These are phyloP conservation scores for Corymbia maculata DNA, from an alignment of 345 rosid species.

Conservation along the genomic window DNA sequence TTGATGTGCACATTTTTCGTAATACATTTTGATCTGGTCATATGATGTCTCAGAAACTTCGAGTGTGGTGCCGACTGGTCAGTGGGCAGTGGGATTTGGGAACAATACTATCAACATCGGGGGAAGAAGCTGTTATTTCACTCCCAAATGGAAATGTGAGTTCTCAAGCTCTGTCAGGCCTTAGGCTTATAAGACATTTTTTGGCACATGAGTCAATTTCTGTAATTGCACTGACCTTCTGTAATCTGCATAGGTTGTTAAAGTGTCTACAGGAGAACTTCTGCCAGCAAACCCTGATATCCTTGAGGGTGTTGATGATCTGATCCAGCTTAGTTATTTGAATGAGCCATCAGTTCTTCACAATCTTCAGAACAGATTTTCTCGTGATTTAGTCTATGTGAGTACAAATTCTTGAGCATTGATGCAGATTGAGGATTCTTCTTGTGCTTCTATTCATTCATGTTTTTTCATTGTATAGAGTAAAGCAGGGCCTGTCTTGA, in stretches of 20 bases:
- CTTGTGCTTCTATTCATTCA: slow-evolving; percentile 1
- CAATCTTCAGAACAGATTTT: slow-evolving; percentile 74
- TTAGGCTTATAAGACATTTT: background rate
- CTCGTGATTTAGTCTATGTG: slow-evolving; percentile 78
- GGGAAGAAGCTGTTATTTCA: slow-evolving; percentile 51
- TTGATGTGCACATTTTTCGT: background rate
- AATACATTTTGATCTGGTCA: background rate
- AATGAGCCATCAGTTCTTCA: slow-evolving; percentile 92
- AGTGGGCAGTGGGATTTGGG: slow-evolving; percentile 74
- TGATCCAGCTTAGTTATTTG: slow-evolving; percentile 85
- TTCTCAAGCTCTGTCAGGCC: background rate
- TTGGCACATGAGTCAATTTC: background rate
- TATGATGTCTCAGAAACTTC: slow-evolving; percentile 48
- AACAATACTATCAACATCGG: slow-evolving; percentile 60
- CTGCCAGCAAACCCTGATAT: slow-evolving; percentile 94
- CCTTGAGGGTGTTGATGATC: slow-evolving; percentile 81
- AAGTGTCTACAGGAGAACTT: slow-evolving; percentile 63
- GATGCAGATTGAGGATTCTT: background rate
- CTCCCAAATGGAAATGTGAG: slow-evolving; percentile 66
- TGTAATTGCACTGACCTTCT: background rate
- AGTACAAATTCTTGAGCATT: slow-evolving; percentile 18
- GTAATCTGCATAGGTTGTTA: slow-evolving; percentile 46
- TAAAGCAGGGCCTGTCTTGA: slow-evolving; percentile 89
- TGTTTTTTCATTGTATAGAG: slow-evolving; percentile 29
- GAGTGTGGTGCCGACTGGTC: slow-evolving; percentile 67